A percentile compares a stretch with the other conserved stretches of the same genome.
These are phyloP conservation scores for Podaxis sp. DNA, from an alignment of 768 basidiomycete species.

Conservation along the genomic window DNA sequence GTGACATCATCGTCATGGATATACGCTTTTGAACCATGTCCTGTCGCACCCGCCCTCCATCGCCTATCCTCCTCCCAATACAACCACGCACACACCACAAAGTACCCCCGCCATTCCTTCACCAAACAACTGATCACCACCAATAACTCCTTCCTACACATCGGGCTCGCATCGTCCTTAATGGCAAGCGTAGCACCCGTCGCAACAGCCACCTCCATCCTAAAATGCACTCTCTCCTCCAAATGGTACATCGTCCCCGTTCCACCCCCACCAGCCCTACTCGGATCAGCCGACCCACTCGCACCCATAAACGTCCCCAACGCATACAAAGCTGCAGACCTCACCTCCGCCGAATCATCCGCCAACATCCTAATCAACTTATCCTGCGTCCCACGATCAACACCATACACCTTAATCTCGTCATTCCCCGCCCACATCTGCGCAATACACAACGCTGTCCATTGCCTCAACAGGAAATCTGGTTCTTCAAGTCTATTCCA, in stretches of 20 bases:
- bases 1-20: conserved; percentile 71
- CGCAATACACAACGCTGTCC: conserved; percentile 91
- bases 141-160: conserved; percentile 93
- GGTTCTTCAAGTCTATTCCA: conserved; percentile 82
- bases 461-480: conserved; percentile 92
- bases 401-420: conserved; percentile 83
- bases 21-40: conserved; percentile 26
- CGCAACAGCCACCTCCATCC: conserved; percentile 89
- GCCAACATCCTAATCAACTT: conserved; percentile 75
- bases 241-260: conserved; percentile 78
- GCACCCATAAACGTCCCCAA: conserved; percentile 94
- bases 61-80: conserved; percentile 91
- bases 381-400: conserved; percentile 78
- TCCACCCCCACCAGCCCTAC: conserved; percentile 78
- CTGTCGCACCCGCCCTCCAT: conserved; percentile 46
- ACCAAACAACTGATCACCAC: conserved; percentile 91
- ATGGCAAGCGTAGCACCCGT: conserved; percentile 87
- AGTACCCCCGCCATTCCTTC: conserved; percentile 95
- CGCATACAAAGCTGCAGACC: conserved; percentile 88
- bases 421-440: conserved; percentile 95
- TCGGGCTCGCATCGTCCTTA: conserved; percentile 93
- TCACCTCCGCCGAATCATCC: conserved; percentile 91
- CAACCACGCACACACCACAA: conserved; percentile 94
- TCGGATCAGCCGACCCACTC: conserved; percentile 68
- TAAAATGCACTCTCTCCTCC: conserved; percentile 77